Percentiles rank a stretch among this genome's conserved stretches.
Evolutionary conservation across 129 eudicot genomes (phyloP).

Genomic region (Tagetes erecta): DNA sequence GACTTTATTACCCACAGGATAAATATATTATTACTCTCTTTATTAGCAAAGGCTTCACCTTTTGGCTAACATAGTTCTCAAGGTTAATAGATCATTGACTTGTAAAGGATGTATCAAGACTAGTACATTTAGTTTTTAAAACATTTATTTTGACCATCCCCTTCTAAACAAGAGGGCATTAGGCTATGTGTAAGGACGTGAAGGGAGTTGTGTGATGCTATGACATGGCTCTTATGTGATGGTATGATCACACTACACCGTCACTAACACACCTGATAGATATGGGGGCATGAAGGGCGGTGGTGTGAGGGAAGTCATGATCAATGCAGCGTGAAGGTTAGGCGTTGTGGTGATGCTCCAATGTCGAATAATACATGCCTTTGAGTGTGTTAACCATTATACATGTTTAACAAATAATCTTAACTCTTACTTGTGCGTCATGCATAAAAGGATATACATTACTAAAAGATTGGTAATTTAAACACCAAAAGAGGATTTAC

Average conservation of each 20-base stretch:
- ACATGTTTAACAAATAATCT: not conserved
- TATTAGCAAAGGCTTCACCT: conserved; percentile 16
- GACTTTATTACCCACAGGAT: not conserved
- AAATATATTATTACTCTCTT: not conserved
- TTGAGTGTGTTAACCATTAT: no score
- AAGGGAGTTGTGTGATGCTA: no score
- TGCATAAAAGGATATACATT: not conserved
- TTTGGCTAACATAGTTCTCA: conserved; percentile 9
- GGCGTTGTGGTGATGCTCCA: no score
- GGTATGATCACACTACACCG: no score
- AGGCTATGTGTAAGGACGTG: no score
- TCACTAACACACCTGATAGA: no score
- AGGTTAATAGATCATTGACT: conserved; percentile 9
- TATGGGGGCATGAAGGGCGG: no score
- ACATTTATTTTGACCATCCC: conserved; percentile 6
- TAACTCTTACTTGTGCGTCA: conserved; percentile 1
- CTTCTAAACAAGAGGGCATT: not conserved
- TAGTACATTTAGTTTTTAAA: not conserved
- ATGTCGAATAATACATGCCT: no score
- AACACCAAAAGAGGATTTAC: not conserved
- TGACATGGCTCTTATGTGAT: no score
- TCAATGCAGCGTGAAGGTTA: no score
- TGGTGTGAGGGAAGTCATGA: no score
- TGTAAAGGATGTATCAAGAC: conserved; percentile 3
- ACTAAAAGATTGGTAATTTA: not conserved